Base-by-base conservation (phyloP, 148 eudicot genomes). In the Fagopyrum tataricum region DNA sequence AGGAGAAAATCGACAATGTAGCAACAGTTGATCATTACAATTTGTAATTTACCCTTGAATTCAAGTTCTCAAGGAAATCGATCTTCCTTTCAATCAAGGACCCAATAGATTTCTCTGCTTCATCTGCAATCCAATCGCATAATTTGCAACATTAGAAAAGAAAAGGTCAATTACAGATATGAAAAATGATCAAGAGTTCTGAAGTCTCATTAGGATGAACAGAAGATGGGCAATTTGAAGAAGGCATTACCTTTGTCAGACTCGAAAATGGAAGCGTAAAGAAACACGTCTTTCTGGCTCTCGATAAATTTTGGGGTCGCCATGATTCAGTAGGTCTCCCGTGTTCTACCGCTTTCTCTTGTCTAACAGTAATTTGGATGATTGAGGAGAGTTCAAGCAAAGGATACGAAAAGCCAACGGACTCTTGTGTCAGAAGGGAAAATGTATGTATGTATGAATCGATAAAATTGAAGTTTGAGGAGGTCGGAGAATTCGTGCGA, bases 71-170 rank as follows among this genome's bases (percentile, higher is more conserved):
- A 2, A 94, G 93, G 55, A 84, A 82, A 75, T 91, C 97, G 21
- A 94, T 91, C 89, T 88, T 94, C 76, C 86, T 89, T 88, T 94
- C 98, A 71, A 94, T 81, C 67, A 85, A 78, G 12, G 80, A 43
- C 21, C 90, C 93, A 51, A 91, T 78, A n/a, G 98, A 79, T 81
- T 84, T 85, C 43, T 41, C 85, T 70, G 76, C 74, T 42, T 84
- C 87, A 59, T 86, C 95, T 89, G 84, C 85, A 82, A 52, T 53
- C 67, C 15, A 67, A 72, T 10, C 48, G 20, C 24, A 39, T 1
- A 6, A 46, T 17, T 40, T 41, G 43, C 20, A 20, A 52, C 80
- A 44, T 44, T 6, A 47, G 59, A 46, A 14, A 7, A 13, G 3
- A 23, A 31, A 11, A 51, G 15, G 24, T 9, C 9, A 46, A 67